These are phyloP conservation scores for Curvularia hawaiiensis DNA, from an alignment of 2,329 filamentous ascomycete genomes.

Conservation along the genomic window DNA sequence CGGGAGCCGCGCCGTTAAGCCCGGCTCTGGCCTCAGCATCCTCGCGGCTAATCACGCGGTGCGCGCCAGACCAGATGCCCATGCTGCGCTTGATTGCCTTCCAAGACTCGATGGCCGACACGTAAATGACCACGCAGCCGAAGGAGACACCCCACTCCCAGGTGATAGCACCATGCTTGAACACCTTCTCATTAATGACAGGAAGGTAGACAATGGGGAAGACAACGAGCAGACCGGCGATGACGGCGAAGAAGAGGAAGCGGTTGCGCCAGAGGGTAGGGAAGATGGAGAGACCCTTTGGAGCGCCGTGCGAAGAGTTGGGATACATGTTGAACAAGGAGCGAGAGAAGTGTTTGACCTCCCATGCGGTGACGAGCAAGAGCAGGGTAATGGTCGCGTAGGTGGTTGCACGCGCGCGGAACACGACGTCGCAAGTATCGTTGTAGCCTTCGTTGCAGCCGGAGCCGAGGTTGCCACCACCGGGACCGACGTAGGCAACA, in stretches of 20 bases:
- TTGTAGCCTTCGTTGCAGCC: constrained; percentile 54
- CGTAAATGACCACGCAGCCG: constrained; percentile 48
- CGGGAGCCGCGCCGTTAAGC: constrained; percentile 10
- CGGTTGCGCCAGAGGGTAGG: constrained; percentile 49
- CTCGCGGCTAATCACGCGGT: constrained; percentile 37
- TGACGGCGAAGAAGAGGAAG: constrained; percentile 53
- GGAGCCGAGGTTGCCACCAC: constrained; percentile 49
- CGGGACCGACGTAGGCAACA: constrained; percentile 51
- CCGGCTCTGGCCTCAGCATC: constrained; percentile 46
- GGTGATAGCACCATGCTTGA: constrained; percentile 50
- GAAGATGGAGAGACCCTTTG: constrained; percentile 44
- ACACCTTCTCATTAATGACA: constrained; percentile 52
- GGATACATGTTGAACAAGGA: constrained; percentile 55
- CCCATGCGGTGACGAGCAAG: constrained; percentile 55
- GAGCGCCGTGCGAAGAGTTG: constrained; percentile 24
- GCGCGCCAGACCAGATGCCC: constrained; percentile 42
- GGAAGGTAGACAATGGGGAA: constrained; percentile 55
- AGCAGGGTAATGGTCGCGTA: constrained; percentile 53
- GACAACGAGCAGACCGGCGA: constrained; percentile 48
- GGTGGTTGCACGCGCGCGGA: constrained; percentile 53
- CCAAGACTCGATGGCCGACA: constrained; percentile 52
- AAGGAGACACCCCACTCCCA: constrained; percentile 56
- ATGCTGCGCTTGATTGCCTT: constrained; percentile 51
- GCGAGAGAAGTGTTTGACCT: constrained; percentile 54
- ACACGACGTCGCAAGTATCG: constrained; percentile 49